Conservation (phyloP, 2,329 filamentous ascomycete species). For the Eutypella sp. region DNA sequence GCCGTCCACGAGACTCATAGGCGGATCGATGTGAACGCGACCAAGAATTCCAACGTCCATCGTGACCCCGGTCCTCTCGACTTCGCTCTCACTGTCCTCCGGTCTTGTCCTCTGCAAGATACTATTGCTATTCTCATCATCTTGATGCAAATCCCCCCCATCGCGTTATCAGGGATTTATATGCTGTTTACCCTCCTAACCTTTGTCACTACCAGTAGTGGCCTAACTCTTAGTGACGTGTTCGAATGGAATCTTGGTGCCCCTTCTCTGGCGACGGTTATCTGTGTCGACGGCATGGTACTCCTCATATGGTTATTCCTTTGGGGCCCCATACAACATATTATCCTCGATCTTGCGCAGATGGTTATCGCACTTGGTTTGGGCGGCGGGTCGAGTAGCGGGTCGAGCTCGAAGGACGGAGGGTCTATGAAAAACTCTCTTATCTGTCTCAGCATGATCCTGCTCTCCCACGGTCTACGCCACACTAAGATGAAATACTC, state of each 20-base stretch:
- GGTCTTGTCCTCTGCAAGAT: slow-evolving; percentile 85
- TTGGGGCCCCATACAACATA: slow-evolving; percentile 81
- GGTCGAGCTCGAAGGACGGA: slow-evolving; percentile 62
- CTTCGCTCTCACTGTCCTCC: slow-evolving; percentile 79
- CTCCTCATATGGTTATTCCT: slow-evolving; percentile 82
- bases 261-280: slow-evolving; percentile 77
- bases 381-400: slow-evolving; percentile 78
- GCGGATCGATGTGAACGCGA: slow-evolving; percentile 65
- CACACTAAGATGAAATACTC: slow-evolving; percentile 46
- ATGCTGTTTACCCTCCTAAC: slow-evolving; percentile 89
- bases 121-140: slow-evolving; percentile 96
- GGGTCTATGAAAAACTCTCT: slow-evolving; percentile 64
- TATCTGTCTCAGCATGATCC: slow-evolving; percentile 65
- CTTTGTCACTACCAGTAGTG: slow-evolving; percentile 78
- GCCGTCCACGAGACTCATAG: slow-evolving; percentile 49
- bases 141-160: slow-evolving; percentile 84
- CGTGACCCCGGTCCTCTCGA: slow-evolving; percentile 69
- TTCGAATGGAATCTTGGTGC: slow-evolving; percentile 84
- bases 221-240: slow-evolving; percentile 81
- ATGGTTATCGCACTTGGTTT: slow-evolving; percentile 89
- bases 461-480: slow-evolving; percentile 48
- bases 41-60: slow-evolving; percentile 63
- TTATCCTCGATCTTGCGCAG: slow-evolving; percentile 85
- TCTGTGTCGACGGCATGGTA: slow-evolving; percentile 78
- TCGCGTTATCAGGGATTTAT: slow-evolving; percentile 83